phyloP scores from a whole-genome alignment of 1,139 yeast species.

The Taphrina deformans region DNA sequence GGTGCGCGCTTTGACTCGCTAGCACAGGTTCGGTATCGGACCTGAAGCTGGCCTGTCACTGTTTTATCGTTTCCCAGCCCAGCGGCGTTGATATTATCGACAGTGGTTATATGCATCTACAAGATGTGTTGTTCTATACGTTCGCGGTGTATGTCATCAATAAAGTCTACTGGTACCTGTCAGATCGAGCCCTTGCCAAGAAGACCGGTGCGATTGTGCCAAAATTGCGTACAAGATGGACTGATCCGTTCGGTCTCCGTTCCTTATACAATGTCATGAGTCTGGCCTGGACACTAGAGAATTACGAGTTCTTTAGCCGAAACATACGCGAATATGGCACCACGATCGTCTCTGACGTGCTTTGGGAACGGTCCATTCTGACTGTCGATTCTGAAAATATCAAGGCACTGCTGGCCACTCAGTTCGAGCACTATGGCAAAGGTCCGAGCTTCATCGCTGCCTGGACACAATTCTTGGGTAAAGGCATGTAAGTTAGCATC shows the following conservation, averaged over 20 bases:
- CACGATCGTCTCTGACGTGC: slow-evolving; percentile 12
- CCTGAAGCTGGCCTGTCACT: too few relatives aligned
- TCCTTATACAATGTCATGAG: not conserved
- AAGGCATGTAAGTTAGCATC: slow-evolving; percentile 49
- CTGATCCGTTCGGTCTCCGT: not conserved
- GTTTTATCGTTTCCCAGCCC: too few relatives aligned
- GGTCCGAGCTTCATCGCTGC: slow-evolving; percentile 50
- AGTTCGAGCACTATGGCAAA: slow-evolving; percentile 55
- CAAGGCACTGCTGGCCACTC: slow-evolving; percentile 46
- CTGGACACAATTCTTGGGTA: slow-evolving; percentile 48
- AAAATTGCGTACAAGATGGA: not conserved
- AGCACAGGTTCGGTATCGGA: too few relatives aligned
- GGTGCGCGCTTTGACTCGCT: not conserved
- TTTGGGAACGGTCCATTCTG: not conserved
- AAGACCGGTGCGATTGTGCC: not conserved
- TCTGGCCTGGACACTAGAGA: not conserved
- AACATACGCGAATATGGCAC: not conserved
- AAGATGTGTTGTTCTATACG: not conserved
- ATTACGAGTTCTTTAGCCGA: not conserved
- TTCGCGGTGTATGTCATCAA: slow-evolving; percentile 1
- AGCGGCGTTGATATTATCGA: too few relatives aligned
- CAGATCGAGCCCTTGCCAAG: not conserved
- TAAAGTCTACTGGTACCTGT: slow-evolving; percentile 1
- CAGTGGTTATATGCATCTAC: not conserved
- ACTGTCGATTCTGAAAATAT: slow-evolving; percentile 36